Percentiles rank a stretch among this genome's conserved stretches.
phyloP scores from a whole-genome alignment of 352 stramenopile species.

The Peronospora destructor region DNA sequence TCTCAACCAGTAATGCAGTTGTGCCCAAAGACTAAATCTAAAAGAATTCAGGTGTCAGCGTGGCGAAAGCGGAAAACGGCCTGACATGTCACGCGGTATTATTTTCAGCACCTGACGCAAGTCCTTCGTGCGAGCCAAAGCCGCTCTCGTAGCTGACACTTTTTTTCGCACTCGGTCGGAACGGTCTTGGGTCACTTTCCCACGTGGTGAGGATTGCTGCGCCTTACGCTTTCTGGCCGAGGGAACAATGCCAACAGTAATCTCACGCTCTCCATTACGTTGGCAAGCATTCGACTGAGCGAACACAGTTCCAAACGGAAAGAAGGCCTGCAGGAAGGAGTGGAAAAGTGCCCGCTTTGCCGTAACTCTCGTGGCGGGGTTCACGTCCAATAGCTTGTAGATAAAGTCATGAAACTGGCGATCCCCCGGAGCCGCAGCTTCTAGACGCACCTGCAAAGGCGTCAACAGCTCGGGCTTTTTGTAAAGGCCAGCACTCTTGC shows the following conservation, averaged over 20 bases:
- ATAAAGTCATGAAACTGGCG: constrained; percentile 50
- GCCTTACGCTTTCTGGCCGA: constrained; percentile 17
- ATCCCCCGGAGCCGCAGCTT: constrained; percentile 25
- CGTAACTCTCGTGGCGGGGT: constrained; percentile 38
- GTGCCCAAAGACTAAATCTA: constrained; percentile 2
- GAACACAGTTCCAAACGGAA: constrained; percentile 63
- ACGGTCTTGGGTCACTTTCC: constrained; percentile 7
- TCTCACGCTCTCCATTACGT: constrained; percentile 2
- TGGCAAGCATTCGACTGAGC: constrained; percentile 4
- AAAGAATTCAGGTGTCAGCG: constrained; percentile 6
- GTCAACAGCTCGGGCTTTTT: constrained; percentile 6
- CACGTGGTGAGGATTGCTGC: constrained; percentile 2
- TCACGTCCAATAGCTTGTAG: constrained; percentile 38
- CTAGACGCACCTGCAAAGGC: constrained; percentile 23
- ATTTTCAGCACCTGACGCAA: constrained; percentile 30
- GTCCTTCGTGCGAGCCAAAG: constrained; percentile 25
- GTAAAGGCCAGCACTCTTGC: constrained; percentile 6
- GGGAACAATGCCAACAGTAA: background rate
- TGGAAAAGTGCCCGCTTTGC: constrained; percentile 52
- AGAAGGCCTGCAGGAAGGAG: constrained; percentile 61
- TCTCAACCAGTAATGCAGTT: constrained; percentile 4
- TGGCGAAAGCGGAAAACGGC: constrained; percentile 18
- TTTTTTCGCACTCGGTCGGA: constrained; percentile 14
- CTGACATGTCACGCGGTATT: constrained; percentile 16
- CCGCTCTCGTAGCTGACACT: constrained; percentile 8